A percentile compares a stretch with the other conserved stretches of the same genome.
phyloP scores from a whole-genome alignment of 352 stramenopile species.

The Phytophthora fragariae region DNA sequence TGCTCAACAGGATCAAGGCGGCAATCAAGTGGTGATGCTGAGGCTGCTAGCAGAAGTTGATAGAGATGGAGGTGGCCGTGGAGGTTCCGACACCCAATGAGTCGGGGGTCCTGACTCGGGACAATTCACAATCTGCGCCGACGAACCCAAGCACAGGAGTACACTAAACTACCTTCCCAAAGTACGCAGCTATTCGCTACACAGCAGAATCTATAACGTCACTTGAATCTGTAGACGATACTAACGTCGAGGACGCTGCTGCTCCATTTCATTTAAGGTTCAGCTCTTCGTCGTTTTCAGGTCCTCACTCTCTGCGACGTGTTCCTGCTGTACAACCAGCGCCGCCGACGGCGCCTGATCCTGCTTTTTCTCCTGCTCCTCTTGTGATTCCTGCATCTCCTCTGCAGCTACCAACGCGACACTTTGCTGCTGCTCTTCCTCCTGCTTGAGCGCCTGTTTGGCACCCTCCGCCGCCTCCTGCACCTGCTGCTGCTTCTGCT shows the following conservation, averaged over 20 bases:
- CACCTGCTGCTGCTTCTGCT: constrained; percentile 45
- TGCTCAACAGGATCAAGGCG: constrained; percentile 44
- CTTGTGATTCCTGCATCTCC: not conserved
- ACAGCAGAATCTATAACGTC: not conserved
- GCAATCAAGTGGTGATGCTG: constrained; percentile 29
- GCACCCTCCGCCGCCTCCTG: constrained; percentile 28
- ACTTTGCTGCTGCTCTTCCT: constrained; percentile 16
- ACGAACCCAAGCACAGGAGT: not conserved
- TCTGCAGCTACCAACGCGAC: constrained; percentile 18
- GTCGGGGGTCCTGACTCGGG: not conserved
- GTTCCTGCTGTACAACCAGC: constrained; percentile 33
- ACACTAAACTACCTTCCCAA: not conserved
- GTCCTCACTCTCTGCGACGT: constrained; percentile 4
- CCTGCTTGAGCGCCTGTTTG: constrained; percentile 31
- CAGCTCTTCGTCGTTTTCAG: constrained; percentile 24
- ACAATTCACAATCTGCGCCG: not conserved
- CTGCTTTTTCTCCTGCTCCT: not conserved
- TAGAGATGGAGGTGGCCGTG: not conserved
- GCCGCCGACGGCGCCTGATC: constrained; percentile 7
- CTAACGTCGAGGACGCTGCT: not conserved
- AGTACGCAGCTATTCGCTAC: not conserved
- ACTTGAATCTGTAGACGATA: not conserved
- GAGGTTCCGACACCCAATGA: not conserved
- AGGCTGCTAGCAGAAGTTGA: not conserved
- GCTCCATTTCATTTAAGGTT: constrained; percentile 11